A percentile compares a stretch with the other conserved stretches of the same genome.
phyloP scores from a whole-genome alignment of 805 yeast genomes.

The Nakazawaea sp. region DNA sequence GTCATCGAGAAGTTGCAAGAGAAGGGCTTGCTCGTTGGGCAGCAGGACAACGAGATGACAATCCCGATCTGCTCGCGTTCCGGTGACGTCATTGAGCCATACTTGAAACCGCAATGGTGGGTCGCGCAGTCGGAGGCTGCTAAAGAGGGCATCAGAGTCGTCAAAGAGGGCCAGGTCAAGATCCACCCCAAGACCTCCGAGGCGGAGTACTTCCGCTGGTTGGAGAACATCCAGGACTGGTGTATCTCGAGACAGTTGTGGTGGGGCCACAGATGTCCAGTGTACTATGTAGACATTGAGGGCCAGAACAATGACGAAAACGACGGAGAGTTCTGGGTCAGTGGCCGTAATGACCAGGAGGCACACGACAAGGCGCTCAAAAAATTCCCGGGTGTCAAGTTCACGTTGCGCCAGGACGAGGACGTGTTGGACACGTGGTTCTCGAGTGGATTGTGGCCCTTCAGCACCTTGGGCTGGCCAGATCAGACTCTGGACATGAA shows the following conservation, averaged over 20 bases:
- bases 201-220: constrained; percentile 91
- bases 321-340: constrained; percentile 79
- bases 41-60: constrained; percentile 92
- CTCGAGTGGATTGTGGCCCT: constrained; percentile 97
- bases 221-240: constrained; percentile 97
- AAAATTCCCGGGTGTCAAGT: constrained; percentile 64
- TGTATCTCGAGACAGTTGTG: constrained; percentile 89
- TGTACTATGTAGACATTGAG: constrained; percentile 77
- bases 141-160: constrained; percentile 76
- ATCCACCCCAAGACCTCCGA: constrained; percentile 88
- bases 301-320: constrained; percentile 58
- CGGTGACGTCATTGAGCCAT: constrained; percentile 94
- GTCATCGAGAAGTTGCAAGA: constrained; percentile 78
- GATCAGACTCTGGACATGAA: constrained; percentile 62
- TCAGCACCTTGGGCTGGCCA: constrained; percentile 97
- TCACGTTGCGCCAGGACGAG: constrained; percentile 87
- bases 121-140: constrained; percentile 90
- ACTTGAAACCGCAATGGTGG: constrained; percentile 99
- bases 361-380: constrained; percentile 75
- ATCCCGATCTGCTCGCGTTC: constrained; percentile 93
- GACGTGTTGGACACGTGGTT: constrained; percentile 99
- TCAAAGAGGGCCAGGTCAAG: constrained; percentile 69
- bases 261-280: constrained; percentile 99
- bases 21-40: constrained; percentile 71
- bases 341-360: constrained; percentile 79